These are phyloP conservation scores for apple (Malus domestica) DNA, from an alignment of 306 rosid species.

Conservation along the genomic window DNA sequence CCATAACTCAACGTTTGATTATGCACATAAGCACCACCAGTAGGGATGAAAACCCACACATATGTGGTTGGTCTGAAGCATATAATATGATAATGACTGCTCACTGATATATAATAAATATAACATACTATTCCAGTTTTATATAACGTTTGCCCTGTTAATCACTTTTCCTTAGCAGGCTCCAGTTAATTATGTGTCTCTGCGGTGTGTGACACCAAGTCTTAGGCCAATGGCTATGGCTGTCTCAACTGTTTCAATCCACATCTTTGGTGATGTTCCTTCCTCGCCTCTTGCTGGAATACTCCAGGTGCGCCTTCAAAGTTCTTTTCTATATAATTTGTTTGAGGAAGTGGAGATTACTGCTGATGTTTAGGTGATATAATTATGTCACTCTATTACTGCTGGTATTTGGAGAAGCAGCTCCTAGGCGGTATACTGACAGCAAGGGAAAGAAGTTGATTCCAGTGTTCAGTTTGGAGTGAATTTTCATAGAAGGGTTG, in stretches of 20 bases:
- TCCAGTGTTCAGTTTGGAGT: conserved; percentile 1
- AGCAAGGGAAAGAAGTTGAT: background rate
- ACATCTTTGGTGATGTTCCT: conserved; percentile 88
- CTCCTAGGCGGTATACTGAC: background rate
- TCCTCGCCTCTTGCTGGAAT: conserved; percentile 94
- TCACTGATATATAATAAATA: background rate
- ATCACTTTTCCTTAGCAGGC: conserved; percentile 59
- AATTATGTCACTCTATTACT: background rate
- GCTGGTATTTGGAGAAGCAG: background rate
- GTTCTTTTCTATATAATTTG: background rate
- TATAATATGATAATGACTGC: background rate
- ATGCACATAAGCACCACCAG: background rate
- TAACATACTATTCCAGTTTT: background rate
- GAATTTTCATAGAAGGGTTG: background rate
- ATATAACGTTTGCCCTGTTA: background rate
- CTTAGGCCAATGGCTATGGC: conserved; percentile 90
- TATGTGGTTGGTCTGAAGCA: background rate
- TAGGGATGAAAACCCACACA: background rate
- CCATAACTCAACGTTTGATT: background rate
- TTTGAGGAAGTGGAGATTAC: conserved; percentile 1
- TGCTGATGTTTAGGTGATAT: background rate
- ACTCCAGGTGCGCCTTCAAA: conserved; percentile 57
- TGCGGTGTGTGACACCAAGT: conserved; percentile 73
- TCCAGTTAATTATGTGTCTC: conserved; percentile 82
- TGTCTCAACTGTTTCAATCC: conserved; percentile 82